Evolutionary conservation across 805 yeast species (phyloP).

Genomic region (Kazachstania bromeliacearum): DNA sequence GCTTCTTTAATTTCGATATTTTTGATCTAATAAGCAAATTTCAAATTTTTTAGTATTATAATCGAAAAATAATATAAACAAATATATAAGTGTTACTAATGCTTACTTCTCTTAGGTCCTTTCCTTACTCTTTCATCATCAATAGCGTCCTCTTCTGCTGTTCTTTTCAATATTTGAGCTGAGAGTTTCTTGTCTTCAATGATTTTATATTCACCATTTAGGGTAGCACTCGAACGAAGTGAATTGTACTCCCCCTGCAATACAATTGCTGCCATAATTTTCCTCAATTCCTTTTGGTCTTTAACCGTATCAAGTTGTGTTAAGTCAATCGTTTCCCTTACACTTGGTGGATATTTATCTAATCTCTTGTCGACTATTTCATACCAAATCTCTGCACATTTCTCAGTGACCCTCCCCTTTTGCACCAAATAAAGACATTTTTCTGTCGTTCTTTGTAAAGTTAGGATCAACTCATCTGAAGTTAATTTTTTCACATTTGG

Average conservation of each 20-base stretch:
- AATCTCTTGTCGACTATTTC: constrained; percentile 23
- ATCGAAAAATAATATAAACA: neutral
- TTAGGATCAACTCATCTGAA: constrained; percentile 18
- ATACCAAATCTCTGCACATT: constrained; percentile 23
- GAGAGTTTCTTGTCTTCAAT: constrained; percentile 54
- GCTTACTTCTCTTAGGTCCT: constrained; percentile 1
- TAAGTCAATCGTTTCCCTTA: constrained; percentile 9
- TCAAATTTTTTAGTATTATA: neutral
- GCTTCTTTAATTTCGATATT: neutral
- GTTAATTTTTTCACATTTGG: constrained; percentile 17
- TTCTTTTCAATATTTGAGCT: constrained; percentile 50
- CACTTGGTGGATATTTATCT: constrained; percentile 40
- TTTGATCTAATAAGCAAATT: neutral
- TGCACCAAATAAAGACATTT: constrained; percentile 57
- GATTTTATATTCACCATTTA: constrained; percentile 29
- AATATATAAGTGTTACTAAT: neutral
- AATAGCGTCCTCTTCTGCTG: constrained; percentile 5
- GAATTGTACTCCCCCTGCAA: constrained; percentile 48
- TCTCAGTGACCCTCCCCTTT: constrained; percentile 37
- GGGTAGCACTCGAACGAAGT: constrained; percentile 29
- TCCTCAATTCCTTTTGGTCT: constrained; percentile 11
- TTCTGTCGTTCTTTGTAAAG: constrained; percentile 42
- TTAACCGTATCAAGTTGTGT: constrained; percentile 12
- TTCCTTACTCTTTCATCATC: constrained; percentile 4
- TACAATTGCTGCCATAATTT: constrained; percentile 45